phyloP scores from a whole-genome alignment of 176 grass and related monocot species.

The barley (Hordeum vulgare) region MorexV3_pseudomolecules_assembly NC_058519.1:63622725-63623224 shows the following conservation, averaged over 20 bases:
- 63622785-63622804: background rate
- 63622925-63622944: background rate
- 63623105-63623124: too few relatives aligned
- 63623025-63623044: background rate
- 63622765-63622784: conserved; percentile 15
- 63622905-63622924: background rate
- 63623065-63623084: background rate
- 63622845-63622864: background rate
- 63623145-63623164: too few relatives aligned
- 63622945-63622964: background rate
- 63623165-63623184: too few relatives aligned
- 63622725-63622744: background rate
- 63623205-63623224: too few relatives aligned
- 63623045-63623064: conserved; percentile 13
- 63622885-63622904: background rate
- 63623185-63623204: too few relatives aligned
- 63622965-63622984: background rate
- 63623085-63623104: background rate
- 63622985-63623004: conserved; percentile 21
- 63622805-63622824: background rate
- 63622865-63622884: background rate
- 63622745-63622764: conserved; percentile 2
- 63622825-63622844: background rate
- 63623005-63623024: background rate
- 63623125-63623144: too few relatives aligned